phyloP scores from a whole-genome alignment of 139 green algal genomes.

The Klebsormidium nitens region DNA sequence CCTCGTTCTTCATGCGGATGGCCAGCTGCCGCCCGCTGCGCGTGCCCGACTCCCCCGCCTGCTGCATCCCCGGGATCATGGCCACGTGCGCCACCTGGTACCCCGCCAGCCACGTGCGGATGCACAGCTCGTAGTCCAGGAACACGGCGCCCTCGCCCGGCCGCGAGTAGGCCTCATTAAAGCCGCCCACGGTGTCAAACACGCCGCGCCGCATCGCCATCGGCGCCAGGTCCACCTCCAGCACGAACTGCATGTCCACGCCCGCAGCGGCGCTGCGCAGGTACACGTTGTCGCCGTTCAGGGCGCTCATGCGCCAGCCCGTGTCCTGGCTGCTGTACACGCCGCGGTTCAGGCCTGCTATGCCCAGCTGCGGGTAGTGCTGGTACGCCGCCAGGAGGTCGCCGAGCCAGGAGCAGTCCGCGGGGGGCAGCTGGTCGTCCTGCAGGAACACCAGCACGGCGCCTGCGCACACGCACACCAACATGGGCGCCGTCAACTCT shows the following conservation, averaged over 20 bases:
- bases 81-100: constrained; percentile 11
- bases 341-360: background rate
- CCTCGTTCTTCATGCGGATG: too few species aligned
- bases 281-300: background rate
- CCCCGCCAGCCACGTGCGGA: constrained; percentile 6
- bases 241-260: constrained; percentile 6
- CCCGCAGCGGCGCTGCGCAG: background rate
- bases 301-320: background rate
- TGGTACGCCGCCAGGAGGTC: background rate
- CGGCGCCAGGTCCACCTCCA: background rate
- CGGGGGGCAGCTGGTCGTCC: constrained; percentile 20
- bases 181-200: constrained; percentile 4
- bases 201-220: background rate
- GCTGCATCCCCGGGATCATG: too few species aligned
- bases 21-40: too few species aligned
- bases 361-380: background rate
- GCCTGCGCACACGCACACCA: too few species aligned
- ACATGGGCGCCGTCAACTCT: too few species aligned
- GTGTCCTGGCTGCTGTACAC: background rate
- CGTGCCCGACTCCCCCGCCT: too few species aligned
- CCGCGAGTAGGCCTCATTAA: background rate
- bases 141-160: background rate
- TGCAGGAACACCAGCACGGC: constrained; percentile 27
- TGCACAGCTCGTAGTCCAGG: constrained; percentile 1
- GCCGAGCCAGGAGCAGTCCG: constrained; percentile 1